phyloP scores from a whole-genome alignment of 306 rosid species.

The Gastrolobium bilobum region DNA sequence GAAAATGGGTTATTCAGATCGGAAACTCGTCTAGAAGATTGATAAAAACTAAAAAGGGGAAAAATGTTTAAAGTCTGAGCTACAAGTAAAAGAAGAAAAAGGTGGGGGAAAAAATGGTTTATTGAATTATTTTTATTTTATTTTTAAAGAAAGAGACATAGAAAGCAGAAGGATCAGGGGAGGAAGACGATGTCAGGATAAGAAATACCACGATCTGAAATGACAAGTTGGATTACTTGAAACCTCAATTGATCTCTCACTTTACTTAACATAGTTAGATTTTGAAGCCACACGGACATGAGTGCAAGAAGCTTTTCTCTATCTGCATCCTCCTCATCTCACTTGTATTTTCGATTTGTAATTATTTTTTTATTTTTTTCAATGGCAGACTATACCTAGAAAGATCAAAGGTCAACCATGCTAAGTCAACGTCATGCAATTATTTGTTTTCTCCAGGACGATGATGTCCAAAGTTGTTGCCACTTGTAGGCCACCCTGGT shows the following conservation, averaged over 20 bases:
- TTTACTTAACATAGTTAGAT: neutral
- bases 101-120: neutral
- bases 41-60: neutral
- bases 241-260: neutral
- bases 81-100: neutral
- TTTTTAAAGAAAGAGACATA: neutral
- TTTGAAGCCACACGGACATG: constrained; percentile 8
- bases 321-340: neutral
- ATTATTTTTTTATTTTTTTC: no score
- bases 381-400: neutral
- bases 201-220: neutral
- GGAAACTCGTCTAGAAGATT: neutral
- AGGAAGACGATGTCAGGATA: neutral
- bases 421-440: neutral
- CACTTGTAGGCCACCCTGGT: neutral
- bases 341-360: neutral
- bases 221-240: neutral
- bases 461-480: neutral
- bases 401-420: neutral
- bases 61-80: neutral
- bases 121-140: neutral
- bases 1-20: neutral
- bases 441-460: neutral
- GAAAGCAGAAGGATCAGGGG: neutral
- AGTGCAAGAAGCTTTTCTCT: neutral